Percentiles rank a stretch among this genome's conserved stretches.
These are phyloP conservation scores for Alternaria consortialis DNA, from an alignment of 2,329 filamentous ascomycete species.

Conservation along the genomic window DNA sequence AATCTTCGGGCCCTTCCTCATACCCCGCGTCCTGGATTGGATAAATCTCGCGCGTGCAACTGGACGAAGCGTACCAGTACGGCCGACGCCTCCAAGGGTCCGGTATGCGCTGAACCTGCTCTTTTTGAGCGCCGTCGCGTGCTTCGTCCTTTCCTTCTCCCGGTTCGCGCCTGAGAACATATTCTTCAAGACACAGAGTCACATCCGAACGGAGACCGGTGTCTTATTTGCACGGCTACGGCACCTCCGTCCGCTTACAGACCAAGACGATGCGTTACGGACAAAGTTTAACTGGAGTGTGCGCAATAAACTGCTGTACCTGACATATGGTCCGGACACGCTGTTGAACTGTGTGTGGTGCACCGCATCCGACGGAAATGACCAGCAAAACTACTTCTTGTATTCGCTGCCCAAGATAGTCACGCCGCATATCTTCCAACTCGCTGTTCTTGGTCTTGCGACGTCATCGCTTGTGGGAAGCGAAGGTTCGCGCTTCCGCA, in stretches of 20 bases:
- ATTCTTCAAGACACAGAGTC: constrained; percentile 78
- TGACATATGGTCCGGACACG: constrained; percentile 80
- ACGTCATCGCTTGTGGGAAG: constrained; percentile 75
- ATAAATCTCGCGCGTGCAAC: constrained; percentile 65
- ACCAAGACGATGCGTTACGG: constrained; percentile 70
- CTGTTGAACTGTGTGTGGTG: constrained; percentile 85
- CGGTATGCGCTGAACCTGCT: constrained; percentile 69
- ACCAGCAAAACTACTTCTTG: constrained; percentile 75
- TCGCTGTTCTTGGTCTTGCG: constrained; percentile 73
- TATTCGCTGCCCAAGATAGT: constrained; percentile 80
- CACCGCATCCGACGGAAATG: constrained; percentile 64
- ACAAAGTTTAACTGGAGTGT: constrained; percentile 67
- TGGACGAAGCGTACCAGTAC: constrained; percentile 58
- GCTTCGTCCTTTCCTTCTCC: constrained; percentile 71
- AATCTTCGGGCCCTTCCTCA: constrained; percentile 73
- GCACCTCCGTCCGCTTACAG: constrained; percentile 66
- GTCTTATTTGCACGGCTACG: constrained; percentile 82
- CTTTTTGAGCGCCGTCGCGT: constrained; percentile 61
- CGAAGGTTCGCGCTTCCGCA: constrained; percentile 74
- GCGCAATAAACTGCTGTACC: constrained; percentile 80
- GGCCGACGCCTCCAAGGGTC: constrained; percentile 64
- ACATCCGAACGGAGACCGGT: constrained; percentile 84
- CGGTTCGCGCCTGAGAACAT: constrained; percentile 79
- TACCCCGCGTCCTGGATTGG: constrained; percentile 71
- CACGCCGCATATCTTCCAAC: constrained; percentile 81